A percentile compares a stretch with the other conserved stretches of the same genome.
These are phyloP conservation scores for Phaeosphaeria sp. DNA, from an alignment of 2,329 filamentous ascomycete genomes.

Conservation along the genomic window DNA sequence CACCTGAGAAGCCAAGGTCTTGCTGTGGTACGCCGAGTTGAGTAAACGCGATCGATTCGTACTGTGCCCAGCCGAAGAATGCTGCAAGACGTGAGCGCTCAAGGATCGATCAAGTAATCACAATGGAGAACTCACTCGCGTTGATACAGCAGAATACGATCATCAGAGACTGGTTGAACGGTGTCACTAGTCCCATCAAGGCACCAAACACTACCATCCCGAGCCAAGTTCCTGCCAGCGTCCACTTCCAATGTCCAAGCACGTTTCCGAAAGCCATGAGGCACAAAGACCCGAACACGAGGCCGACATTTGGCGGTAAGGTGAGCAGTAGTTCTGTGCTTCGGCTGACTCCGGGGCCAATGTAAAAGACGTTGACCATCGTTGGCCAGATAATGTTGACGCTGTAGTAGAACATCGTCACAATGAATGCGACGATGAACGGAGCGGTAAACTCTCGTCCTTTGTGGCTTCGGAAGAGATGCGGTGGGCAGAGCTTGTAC, in stretches of 20 bases:
- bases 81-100: not conserved
- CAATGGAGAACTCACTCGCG: slow-evolving; percentile 31
- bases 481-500: slow-evolving; percentile 47
- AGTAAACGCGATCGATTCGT: slow-evolving; percentile 40
- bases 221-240: slow-evolving; percentile 52
- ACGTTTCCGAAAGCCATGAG: slow-evolving; percentile 52
- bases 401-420: slow-evolving; percentile 63
- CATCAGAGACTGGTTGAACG: slow-evolving; percentile 54
- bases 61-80: slow-evolving; percentile 36
- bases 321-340: slow-evolving; percentile 50
- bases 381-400: slow-evolving; percentile 56
- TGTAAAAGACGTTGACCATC: slow-evolving; percentile 58
- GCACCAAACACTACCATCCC: slow-evolving; percentile 59
- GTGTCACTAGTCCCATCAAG: slow-evolving; percentile 54
- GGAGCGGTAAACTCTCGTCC: slow-evolving; percentile 59
- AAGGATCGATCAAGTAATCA: not conserved
- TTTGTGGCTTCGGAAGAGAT: slow-evolving; percentile 54
- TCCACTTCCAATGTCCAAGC: slow-evolving; percentile 58
- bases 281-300: slow-evolving; percentile 52
- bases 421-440: slow-evolving; percentile 54
- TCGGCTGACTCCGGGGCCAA: slow-evolving; percentile 36
- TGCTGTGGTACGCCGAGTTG: slow-evolving; percentile 51
- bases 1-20: slow-evolving; percentile 57
- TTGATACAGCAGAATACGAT: slow-evolving; percentile 57
- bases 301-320: slow-evolving; percentile 56